These are phyloP conservation scores for Wallacemonas sp. DNA, from an alignment of 208 protist species.

Conservation along the genomic window DNA sequence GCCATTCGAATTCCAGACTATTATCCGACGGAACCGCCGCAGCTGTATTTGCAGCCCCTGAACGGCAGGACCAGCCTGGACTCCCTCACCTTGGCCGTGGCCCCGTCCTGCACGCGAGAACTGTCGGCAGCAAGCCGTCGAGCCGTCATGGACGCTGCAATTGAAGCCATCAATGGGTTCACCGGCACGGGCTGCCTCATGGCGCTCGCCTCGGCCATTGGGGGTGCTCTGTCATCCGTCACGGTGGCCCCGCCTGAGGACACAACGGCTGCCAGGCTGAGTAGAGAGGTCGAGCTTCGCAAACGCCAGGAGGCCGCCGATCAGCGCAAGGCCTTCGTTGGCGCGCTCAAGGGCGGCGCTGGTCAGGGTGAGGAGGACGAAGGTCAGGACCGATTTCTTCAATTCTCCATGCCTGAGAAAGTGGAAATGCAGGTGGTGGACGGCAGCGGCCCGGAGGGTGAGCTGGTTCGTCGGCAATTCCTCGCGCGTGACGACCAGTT, in stretches of 20 bases:
- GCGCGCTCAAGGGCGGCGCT: slow-evolving; percentile 37
- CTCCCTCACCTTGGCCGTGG: slow-evolving; percentile 29
- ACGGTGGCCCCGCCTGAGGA: slow-evolving; percentile 10
- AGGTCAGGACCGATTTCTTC: slow-evolving; percentile 44
- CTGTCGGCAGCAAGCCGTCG: slow-evolving; percentile 48
- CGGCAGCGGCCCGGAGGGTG: slow-evolving; percentile 17
- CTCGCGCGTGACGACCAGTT: slow-evolving; percentile 37
- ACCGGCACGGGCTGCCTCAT: slow-evolving; percentile 63
- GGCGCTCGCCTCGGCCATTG: slow-evolving; percentile 65
- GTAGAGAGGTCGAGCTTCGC: slow-evolving; percentile 23
- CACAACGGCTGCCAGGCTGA: slow-evolving; percentile 9
- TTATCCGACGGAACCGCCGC: slow-evolving; percentile 78
- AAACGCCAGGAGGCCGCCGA: slow-evolving; percentile 36
- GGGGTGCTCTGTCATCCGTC: slow-evolving; percentile 49
- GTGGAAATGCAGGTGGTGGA: slow-evolving; percentile 73
- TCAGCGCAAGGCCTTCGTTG: slow-evolving; percentile 73
- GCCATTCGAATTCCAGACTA: slow-evolving; percentile 69
- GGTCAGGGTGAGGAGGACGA: slow-evolving; percentile 33
- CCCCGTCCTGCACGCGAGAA: slow-evolving; percentile 63
- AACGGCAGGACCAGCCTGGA: slow-evolving; percentile 14
- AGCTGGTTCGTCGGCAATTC: slow-evolving; percentile 46
- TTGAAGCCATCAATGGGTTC: slow-evolving; percentile 75
- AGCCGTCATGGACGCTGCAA: slow-evolving; percentile 66
- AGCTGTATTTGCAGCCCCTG: slow-evolving; percentile 61
- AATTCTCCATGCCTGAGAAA: slow-evolving; percentile 61